phyloP scores from a whole-genome alignment of 2,329 filamentous ascomycete species.

The Colletotrichum cuscutae region DNA sequence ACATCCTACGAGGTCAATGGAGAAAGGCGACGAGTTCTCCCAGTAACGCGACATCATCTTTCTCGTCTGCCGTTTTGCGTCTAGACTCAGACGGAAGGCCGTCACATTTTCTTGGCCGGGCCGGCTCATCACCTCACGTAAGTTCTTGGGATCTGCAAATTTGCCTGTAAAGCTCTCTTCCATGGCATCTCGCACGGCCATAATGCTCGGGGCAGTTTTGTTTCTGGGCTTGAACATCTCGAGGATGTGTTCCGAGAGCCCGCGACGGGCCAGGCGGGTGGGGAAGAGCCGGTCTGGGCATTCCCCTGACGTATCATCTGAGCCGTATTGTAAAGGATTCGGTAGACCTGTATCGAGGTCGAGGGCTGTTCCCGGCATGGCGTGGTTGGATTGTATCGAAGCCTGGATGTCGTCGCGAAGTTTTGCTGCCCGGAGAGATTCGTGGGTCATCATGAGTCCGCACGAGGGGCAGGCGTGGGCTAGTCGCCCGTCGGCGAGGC shows the following conservation, averaged over 20 bases:
- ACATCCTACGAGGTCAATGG: slow-evolving; percentile 51
- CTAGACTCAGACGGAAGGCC: slow-evolving; percentile 28
- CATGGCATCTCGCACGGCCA: slow-evolving; percentile 14
- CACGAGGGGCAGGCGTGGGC: slow-evolving; percentile 58
- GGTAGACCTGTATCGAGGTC: slow-evolving; percentile 52
- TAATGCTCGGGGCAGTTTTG: slow-evolving; percentile 4
- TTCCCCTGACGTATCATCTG: background rate
- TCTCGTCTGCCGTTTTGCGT: slow-evolving; percentile 45
- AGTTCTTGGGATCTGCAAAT: slow-evolving; percentile 22
- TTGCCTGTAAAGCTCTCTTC: slow-evolving; percentile 33
- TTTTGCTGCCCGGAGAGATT: slow-evolving; percentile 65
- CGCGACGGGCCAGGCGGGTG: slow-evolving; percentile 23
- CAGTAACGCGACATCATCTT: slow-evolving; percentile 55
- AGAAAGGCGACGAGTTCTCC: slow-evolving; percentile 50
- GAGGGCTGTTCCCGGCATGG: slow-evolving; percentile 71
- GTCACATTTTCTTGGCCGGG: slow-evolving; percentile 17
- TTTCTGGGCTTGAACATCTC: slow-evolving; percentile 1
- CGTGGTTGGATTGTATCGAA: slow-evolving; percentile 53
- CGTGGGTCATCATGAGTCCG: slow-evolving; percentile 58
- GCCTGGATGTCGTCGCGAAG: slow-evolving; percentile 65
- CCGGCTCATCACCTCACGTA: slow-evolving; percentile 17
- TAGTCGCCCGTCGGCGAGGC: slow-evolving; percentile 64
- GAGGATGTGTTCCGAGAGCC: slow-evolving; percentile 13
- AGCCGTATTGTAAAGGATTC: background rate
- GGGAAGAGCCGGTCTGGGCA: slow-evolving; percentile 33